Evolutionary conservation across 2,329 filamentous ascomycete species (phyloP).

Genomic region (Epichloe sp.): DNA sequence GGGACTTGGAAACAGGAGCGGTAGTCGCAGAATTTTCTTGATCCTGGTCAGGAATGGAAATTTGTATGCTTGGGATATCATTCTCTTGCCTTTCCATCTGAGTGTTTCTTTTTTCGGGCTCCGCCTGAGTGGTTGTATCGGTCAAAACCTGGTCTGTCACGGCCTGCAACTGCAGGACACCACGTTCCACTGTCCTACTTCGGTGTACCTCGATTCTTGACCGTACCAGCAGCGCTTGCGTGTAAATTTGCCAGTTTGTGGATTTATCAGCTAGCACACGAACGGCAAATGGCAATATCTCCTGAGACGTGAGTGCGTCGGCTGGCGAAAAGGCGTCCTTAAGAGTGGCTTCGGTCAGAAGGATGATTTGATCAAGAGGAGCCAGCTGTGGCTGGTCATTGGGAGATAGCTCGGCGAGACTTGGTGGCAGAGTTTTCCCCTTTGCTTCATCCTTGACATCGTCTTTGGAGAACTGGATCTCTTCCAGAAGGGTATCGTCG

Average conservation of each 20-base stretch:
- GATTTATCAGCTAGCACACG: conserved; percentile 78
- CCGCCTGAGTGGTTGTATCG: conserved; percentile 45
- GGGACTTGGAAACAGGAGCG: conserved; percentile 6
- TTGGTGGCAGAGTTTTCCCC: conserved; percentile 37
- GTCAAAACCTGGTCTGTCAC: conserved; percentile 91
- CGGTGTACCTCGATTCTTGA: conserved; percentile 82
- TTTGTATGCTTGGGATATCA: conserved; percentile 31
- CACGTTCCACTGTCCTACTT: conserved; percentile 77
- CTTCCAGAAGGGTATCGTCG: conserved; percentile 84
- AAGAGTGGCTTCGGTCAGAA: conserved; percentile 77
- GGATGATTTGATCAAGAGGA: conserved; percentile 77
- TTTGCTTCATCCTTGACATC: conserved; percentile 25
- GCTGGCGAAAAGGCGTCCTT: conserved; percentile 76
- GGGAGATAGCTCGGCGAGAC: conserved; percentile 54
- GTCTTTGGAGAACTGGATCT: conserved; percentile 61
- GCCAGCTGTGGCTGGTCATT: conserved; percentile 70
- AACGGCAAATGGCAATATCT: conserved; percentile 81
- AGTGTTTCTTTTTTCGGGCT: conserved; percentile 16
- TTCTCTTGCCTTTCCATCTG: conserved; percentile 14
- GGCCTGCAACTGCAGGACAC: conserved; percentile 83
- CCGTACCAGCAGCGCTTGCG: conserved; percentile 78
- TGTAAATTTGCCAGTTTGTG: conserved; percentile 97
- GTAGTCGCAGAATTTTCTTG: neutral
- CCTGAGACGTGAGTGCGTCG: conserved; percentile 80
- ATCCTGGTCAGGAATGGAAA: conserved; percentile 26